Conservation (phyloP, 208 protist species). For the Acanthamoeba divionensis region DNA sequence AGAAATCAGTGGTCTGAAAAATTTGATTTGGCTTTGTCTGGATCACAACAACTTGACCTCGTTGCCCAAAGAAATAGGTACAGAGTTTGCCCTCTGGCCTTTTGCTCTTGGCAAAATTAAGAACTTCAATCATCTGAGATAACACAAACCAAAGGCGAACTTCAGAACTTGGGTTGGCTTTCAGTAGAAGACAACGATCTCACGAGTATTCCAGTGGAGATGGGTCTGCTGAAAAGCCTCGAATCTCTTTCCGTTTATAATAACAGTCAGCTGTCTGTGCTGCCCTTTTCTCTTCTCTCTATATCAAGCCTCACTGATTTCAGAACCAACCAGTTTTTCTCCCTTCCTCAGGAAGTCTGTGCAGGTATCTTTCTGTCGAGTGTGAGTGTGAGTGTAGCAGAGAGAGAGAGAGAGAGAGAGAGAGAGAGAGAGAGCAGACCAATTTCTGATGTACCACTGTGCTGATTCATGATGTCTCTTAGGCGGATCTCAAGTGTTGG, state of each 20-base stretch:
- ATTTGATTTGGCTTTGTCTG: neutral
- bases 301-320: neutral
- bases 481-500: neutral
- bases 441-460: neutral
- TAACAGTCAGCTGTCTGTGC: neutral
- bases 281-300: neutral
- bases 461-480: neutral
- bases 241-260: neutral
- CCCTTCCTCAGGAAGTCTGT: neutral
- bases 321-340: slow-evolving; percentile 1
- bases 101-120: neutral
- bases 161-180: neutral
- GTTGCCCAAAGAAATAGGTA: neutral
- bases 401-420: neutral
- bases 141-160: neutral
- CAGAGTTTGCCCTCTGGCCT: neutral
- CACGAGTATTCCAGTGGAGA: neutral
- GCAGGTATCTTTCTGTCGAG: neutral
- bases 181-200: neutral
- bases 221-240: neutral
- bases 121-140: neutral
- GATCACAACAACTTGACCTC: neutral
- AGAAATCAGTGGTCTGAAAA: neutral
- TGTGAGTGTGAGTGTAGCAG: too few relatives aligned
- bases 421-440: neutral